Base-by-base conservation (phyloP, 139 green algal species). In the Coelastrella sp. region DNA sequence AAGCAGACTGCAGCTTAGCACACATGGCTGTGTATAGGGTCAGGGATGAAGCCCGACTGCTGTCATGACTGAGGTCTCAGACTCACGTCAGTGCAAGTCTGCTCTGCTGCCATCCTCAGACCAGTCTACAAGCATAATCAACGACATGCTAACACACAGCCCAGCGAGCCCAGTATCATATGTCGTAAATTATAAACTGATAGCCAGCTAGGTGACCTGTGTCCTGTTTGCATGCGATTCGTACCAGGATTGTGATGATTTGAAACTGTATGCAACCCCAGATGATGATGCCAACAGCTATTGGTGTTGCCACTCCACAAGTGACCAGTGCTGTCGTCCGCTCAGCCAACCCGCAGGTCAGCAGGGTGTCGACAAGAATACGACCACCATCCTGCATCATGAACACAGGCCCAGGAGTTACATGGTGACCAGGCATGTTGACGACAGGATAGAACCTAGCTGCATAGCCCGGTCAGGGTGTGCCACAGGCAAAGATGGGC, bases 321-420 rank as follows among this genome's bases (percentile, higher is more conserved):
- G 65, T 68, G 13, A 90, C 32, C 19, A 86, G 60, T n/a, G 89
- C 81, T 61, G 89, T 87, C 10, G 82, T 91, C 4, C 10, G 56
- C 66, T 76, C 58, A 20, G 83, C 47, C 13, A 95, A 68, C 14
- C 95, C 92, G 5, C 65, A 91, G 59, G 92, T 78, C 85, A 97
- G 89, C 79, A 98, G 77, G 0, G 71, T n/a, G 84, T 95, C 91
- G 0, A 93, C 93, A 3, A 89, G 10, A 7, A 89, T 89, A 5
- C 85, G 85, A 5, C 85, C 85, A 58, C 85, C 85, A 57, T 89
- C 85, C 82, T 87, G 82, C 59, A 59, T 47, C 32, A 61, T 16
- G 76, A 76, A 76, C 16, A 23, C 68, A 76, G 68, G 8, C 8
- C 11, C 47, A 59, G 59, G 7, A 75, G 5, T 32, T 0, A 54